Percentiles rank a stretch among this genome's conserved stretches.
These are phyloP conservation scores for Chlorella sp. DNA, from an alignment of 139 green algal species.

Conservation along the genomic window DNA sequence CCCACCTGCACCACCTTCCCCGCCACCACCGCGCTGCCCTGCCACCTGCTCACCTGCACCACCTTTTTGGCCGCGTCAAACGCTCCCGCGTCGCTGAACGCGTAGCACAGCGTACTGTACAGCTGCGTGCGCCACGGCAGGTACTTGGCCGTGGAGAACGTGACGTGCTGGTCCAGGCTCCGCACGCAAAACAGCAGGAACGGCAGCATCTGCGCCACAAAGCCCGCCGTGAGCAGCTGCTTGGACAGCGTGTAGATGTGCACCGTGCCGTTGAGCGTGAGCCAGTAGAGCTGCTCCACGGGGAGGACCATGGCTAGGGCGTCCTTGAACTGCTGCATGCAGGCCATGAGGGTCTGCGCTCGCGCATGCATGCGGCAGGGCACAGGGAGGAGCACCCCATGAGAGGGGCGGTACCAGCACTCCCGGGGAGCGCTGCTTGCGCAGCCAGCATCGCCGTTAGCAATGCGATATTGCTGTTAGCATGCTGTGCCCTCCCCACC, in stretches of 20 bases:
- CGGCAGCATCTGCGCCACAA: constrained; percentile 36
- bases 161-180: constrained; percentile 40
- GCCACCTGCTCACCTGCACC: background rate
- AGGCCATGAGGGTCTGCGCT: constrained; percentile 14
- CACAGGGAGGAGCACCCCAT: no score
- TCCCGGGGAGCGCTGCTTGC: no score
- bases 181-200: constrained; percentile 42
- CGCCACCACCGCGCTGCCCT: background rate
- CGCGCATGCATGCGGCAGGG: no score
- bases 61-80: constrained; percentile 10
- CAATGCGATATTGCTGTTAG: no score
- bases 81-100: constrained; percentile 13
- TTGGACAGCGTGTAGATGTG: constrained; percentile 34
- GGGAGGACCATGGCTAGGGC: constrained; percentile 30
- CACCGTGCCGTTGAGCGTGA: constrained; percentile 42
- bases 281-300: constrained; percentile 44
- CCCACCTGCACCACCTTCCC: constrained; percentile 7
- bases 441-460: no score
- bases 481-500: no score
- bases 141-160: constrained; percentile 34
- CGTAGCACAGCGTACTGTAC: constrained; percentile 26
- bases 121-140: constrained; percentile 49
- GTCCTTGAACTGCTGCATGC: constrained; percentile 27
- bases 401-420: no score
- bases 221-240: constrained; percentile 32